These are phyloP conservation scores for Neckera pumila DNA, from an alignment of 225 moss, liverwort and hornwort genomes.

Conservation along the genomic window DNA sequence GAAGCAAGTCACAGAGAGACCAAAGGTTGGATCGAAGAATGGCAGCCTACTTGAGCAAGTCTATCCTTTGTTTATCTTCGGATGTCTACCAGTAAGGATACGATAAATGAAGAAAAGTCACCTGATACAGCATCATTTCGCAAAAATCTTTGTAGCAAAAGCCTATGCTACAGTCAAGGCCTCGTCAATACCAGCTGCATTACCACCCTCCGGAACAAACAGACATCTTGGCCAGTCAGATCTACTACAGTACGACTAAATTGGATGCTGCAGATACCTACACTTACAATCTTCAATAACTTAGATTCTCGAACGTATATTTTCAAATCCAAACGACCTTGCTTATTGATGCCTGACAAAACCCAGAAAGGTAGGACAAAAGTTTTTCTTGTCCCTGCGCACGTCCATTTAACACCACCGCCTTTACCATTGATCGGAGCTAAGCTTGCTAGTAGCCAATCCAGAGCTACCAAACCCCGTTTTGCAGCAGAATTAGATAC, in stretches of 20 bases:
- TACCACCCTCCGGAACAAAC: conserved; percentile 7
- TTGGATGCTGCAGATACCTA: not conserved
- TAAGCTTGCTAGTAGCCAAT: conserved; percentile 41
- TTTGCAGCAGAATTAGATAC: conserved; percentile 35
- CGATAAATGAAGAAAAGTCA: not conserved
- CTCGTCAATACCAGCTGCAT: conserved; percentile 22
- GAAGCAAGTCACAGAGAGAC: not conserved
- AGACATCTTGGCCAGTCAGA: not conserved
- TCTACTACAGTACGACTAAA: not conserved
- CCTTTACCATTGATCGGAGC: conserved; percentile 37
- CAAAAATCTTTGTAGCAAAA: conserved; percentile 10
- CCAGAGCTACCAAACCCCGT: conserved; percentile 23
- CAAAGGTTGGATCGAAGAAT: not conserved
- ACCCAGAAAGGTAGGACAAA: not conserved
- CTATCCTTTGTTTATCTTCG: not conserved
- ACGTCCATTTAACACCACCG: conserved; percentile 31
- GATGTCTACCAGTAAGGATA: not conserved
- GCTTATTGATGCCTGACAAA: not conserved
- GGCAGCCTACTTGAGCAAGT: not conserved
- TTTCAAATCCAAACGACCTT: not conserved
- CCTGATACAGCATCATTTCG: not conserved
- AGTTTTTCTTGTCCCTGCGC: conserved; percentile 33
- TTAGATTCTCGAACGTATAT: not conserved
- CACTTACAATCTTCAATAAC: not conserved
- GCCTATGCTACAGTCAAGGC: conserved; percentile 14